Evolutionary conservation across 352 stramenopile species (phyloP).

Genomic region (Pythium brassicae): DNA sequence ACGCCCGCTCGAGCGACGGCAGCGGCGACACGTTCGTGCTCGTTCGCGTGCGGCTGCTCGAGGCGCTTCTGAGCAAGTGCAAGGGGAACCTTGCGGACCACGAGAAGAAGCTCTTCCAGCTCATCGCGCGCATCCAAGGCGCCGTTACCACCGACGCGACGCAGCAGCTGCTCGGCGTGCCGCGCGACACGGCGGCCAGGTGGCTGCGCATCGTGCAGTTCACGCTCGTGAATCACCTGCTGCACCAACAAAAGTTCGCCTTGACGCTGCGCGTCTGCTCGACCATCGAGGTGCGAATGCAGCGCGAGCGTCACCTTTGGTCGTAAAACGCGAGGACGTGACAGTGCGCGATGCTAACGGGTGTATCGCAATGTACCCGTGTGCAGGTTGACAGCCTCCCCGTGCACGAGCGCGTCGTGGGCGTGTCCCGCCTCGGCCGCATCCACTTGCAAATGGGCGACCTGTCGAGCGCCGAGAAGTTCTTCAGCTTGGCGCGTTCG

Average conservation of each 20-base stretch:
- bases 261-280: slow-evolving; percentile 58
- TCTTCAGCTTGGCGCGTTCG: slow-evolving; percentile 44
- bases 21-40: slow-evolving; percentile 36
- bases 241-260: slow-evolving; percentile 73
- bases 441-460: slow-evolving; percentile 77
- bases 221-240: slow-evolving; percentile 60
- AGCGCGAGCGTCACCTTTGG: not conserved
- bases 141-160: too few relatives aligned
- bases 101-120: slow-evolving; percentile 64
- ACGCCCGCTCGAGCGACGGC: slow-evolving; percentile 2
- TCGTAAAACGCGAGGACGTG: too few relatives aligned
- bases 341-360: too few relatives aligned
- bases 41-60: slow-evolving; percentile 56
- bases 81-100: slow-evolving; percentile 49
- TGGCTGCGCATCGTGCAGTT: slow-evolving; percentile 68
- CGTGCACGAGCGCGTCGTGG: slow-evolving; percentile 37
- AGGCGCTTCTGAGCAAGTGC: slow-evolving; percentile 67
- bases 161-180: slow-evolving; percentile 25
- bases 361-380: too few relatives aligned
- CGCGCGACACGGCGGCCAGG: slow-evolving; percentile 21
- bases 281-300: slow-evolving; percentile 55
- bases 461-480: slow-evolving; percentile 40
- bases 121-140: slow-evolving; percentile 42
- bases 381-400: slow-evolving; percentile 31
- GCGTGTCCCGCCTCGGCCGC: slow-evolving; percentile 61